Percentiles rank a stretch among this genome's conserved stretches.
These are phyloP conservation scores for Adansonia digitata DNA, from an alignment of 345 rosid species.

Conservation along the genomic window DNA sequence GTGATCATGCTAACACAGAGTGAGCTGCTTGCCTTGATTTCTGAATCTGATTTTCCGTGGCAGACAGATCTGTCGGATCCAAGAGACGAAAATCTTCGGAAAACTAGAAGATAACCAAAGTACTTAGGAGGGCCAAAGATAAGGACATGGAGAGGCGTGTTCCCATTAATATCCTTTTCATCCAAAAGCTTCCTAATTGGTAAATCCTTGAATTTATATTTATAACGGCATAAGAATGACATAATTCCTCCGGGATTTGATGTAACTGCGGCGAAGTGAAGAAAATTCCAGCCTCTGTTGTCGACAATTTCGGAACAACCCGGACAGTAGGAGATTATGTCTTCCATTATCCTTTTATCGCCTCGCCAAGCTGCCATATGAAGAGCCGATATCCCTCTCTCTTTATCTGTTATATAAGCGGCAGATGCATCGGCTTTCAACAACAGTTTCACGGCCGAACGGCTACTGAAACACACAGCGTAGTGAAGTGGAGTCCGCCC, in stretches of 20 bases:
- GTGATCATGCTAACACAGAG: too few relatives aligned
- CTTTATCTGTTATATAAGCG: not conserved
- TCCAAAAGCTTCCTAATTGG: not conserved
- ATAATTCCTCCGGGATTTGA: not conserved
- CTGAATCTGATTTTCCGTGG: not conserved
- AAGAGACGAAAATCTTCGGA: too few relatives aligned
- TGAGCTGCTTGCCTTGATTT: not conserved
- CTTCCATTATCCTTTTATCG: not conserved
- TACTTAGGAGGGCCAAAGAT: not conserved
- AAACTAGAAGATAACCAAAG: too few relatives aligned
- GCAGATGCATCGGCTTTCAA: not conserved
- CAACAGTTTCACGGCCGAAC: not conserved
- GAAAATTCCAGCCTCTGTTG: not conserved
- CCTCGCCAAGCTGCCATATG: slow-evolving; percentile 3
- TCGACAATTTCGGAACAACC: not conserved
- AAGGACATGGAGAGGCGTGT: not conserved
- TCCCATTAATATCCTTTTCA: not conserved
- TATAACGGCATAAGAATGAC: not conserved
- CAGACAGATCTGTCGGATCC: too few relatives aligned
- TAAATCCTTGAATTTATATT: not conserved
- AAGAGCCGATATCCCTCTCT: not conserved
- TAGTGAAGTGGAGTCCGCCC: not conserved
- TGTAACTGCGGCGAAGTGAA: not conserved
- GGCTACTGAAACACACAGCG: not conserved
- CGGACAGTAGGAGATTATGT: not conserved